Evolutionary conservation across 371 early-diverging fungal genomes (phyloP).

Genomic region (Mucor saturninus): DNA sequence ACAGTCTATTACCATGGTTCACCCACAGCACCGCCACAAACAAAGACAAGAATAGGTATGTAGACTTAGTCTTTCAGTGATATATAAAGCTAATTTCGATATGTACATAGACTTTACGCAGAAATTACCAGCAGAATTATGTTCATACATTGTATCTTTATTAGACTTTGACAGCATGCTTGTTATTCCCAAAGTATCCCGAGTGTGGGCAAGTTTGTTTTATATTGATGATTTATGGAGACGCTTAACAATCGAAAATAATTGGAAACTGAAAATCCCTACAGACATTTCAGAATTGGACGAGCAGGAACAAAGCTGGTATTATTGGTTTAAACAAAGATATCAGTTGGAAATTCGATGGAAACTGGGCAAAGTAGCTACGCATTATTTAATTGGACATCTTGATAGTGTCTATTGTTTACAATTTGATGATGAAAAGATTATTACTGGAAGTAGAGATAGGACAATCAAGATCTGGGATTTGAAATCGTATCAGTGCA

Average conservation of each 20-base stretch:
- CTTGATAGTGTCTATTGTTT: constrained; percentile 93
- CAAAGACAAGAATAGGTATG: constrained; percentile 18
- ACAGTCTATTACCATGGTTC: constrained; percentile 18
- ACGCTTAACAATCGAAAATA: constrained; percentile 13
- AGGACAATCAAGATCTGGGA: constrained; percentile 77
- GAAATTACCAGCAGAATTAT: constrained; percentile 33
- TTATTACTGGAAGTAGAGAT: constrained; percentile 95
- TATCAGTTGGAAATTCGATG: constrained; percentile 42
- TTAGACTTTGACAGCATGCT: constrained; percentile 29
- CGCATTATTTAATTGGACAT: constrained; percentile 72
- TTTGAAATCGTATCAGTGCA: constrained; percentile 64
- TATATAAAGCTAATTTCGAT: constrained; percentile 1
- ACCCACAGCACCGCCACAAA: constrained; percentile 9
- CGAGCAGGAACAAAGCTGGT: constrained; percentile 33
- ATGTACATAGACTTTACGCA: constrained; percentile 27
- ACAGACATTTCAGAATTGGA: background rate
- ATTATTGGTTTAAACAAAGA: constrained; percentile 39
- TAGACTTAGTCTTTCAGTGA: background rate
- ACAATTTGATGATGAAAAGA: constrained; percentile 81
- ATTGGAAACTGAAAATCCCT: constrained; percentile 30
- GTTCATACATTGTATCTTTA: constrained; percentile 31
- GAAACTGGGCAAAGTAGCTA: constrained; percentile 36
- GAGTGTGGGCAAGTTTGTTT: constrained; percentile 25
- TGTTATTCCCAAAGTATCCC: constrained; percentile 23
- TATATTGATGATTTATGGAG: constrained; percentile 33